Evolutionary conservation across 805 yeast genomes (phyloP), one percentile per base, ranked within the genome.

Genomic region (Metschnikowia drakensbergensis): DNA sequence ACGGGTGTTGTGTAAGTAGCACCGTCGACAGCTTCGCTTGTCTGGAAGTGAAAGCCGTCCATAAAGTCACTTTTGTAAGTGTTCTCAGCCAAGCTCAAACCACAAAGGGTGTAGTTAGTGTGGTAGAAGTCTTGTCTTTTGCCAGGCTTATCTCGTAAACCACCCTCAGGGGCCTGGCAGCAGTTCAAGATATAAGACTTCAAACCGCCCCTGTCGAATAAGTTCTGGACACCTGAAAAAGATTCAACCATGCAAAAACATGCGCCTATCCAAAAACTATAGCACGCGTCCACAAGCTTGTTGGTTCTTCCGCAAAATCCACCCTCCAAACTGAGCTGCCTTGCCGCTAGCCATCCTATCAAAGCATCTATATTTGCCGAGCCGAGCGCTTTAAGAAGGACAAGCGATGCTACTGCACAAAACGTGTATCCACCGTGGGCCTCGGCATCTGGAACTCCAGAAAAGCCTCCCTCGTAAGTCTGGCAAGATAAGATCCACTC

Each of bases 371-470:
- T 49, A 58, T 88, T 69, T 1, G 80, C 64, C 22, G 65, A 53
- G 43, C 68, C 64, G 5, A 48, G 46, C 6, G 76, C 52, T 7
- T 39, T 41, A 75, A 73, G 52, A 75, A 77, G 49, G 81, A 68
- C 43, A 81, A 78, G 39, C 85, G 95, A 38, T 4, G 74, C 72
- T 23, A 87, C 71, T 0, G 92, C 96, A 70, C 99, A 94, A 64
- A 81, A 94, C 0, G 98, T 82, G 63, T 94, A 95, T 0, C 99
- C 99, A 2, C 97, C 99, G 63, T 94, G 99, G 0, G 98, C 97
- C 65, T 94, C 99, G 4, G 77, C 74, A 17, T 63, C 64, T 0
- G 96, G 94, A 22, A 75, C 73, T 1, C 96, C 96, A 1, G 91
- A 89, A 67, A 92, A 87, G 0, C 99, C 99, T 25, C 99, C 99